Evolutionary conservation across 345 rosid genomes (phyloP), one percentile per base, ranked within the genome.

Genomic region (Balakata baccata): DNA sequence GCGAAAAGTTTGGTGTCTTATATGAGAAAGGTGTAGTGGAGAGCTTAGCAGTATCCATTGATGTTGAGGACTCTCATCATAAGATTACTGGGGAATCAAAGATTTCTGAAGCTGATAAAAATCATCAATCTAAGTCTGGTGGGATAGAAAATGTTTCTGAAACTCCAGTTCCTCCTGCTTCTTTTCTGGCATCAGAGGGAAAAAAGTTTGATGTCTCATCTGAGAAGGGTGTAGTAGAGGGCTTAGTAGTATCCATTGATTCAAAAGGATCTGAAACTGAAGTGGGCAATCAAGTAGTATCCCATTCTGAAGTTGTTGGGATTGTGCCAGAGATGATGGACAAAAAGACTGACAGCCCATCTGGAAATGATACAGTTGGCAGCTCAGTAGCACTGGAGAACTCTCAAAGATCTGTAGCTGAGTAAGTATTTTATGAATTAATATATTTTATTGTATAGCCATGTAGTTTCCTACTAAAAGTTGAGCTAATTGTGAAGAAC

Each of bases 251-350:
- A 11, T 20, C 38, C 34, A 4, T 67, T 57, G 61, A 66, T 50
- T 46, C 67, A 59, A 52, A 69, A 47, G 23, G 67, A 11, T 57
- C 83, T n/a, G 62, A 45, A 65, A 29, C 17, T 53, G 71, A 68
- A 65, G 54, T 8, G 0, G 72, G 56, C 54, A 56, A 70, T 39
- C 70, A 39, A 38, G n/a, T 43, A 43, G 47, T 53, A 8, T 11
- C 14, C 47, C 16, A 17, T 49, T 16, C 49, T 6, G 56, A 25
- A 66, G 43, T 3, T 47, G 74, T 45, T 46, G 53, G 5, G 7
- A 57, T n/a, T 23, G 22, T 62, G 10, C 18, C 68, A 3, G 41
- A 69, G 20, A 2, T 23, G 17, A 68, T 63, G 66, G 81, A 66
- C 37, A 69, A 64, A 46, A 79, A 73, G 39, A 4, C 51, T 29